These are phyloP conservation scores for Colletotrichum abscissum DNA, from an alignment of 2,329 filamentous ascomycete genomes.

Conservation along the genomic window DNA sequence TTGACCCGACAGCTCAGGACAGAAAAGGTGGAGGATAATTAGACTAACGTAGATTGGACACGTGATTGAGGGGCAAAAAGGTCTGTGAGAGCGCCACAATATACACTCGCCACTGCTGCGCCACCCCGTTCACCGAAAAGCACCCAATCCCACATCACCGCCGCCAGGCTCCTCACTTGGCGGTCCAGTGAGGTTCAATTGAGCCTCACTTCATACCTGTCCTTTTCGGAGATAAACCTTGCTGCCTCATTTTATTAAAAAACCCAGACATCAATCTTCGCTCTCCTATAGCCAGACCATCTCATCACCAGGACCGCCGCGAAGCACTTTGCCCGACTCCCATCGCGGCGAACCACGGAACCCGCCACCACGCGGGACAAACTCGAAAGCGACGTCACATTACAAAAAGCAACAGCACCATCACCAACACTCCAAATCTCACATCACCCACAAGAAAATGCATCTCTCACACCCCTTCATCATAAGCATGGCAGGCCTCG, in stretches of 20 bases:
- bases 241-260: neutral
- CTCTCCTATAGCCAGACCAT: neutral
- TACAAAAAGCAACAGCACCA: neutral
- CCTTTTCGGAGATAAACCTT: neutral
- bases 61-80: too few species aligned
- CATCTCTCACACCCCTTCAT: constrained; percentile 39
- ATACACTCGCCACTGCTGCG: constrained; percentile 20
- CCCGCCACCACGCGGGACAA: constrained; percentile 3
- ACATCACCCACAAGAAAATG: constrained; percentile 38
- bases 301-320: neutral
- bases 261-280: neutral
- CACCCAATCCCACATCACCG: constrained; percentile 4
- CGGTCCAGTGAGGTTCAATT: neutral
- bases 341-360: neutral
- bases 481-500: constrained; percentile 24
- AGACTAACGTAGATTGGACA: too few species aligned
- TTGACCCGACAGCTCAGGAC: too few species aligned
- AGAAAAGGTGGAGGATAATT: too few species aligned
- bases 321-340: neutral
- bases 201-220: constrained; percentile 10
- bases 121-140: constrained; percentile 7
- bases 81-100: constrained; percentile 15
- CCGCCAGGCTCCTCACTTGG: neutral
- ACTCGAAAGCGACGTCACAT: neutral
- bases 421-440: neutral